These are phyloP conservation scores for Candida tammaniensis DNA, from an alignment of 805 yeast species.

Conservation along the genomic window DNA sequence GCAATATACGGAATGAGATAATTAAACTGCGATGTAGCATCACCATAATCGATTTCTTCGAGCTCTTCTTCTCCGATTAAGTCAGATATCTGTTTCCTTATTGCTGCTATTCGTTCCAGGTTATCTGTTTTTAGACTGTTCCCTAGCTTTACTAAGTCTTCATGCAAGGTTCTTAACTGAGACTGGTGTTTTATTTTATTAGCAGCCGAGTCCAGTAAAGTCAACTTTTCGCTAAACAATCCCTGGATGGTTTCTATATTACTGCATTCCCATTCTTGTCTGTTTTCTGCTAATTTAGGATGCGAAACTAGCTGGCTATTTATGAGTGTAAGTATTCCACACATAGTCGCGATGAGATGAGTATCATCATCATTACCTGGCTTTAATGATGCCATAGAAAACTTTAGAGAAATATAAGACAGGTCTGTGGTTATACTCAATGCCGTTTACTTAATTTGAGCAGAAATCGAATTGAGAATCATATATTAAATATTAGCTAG, in stretches of 20 bases:
- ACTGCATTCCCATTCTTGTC: slow-evolving; percentile 4
- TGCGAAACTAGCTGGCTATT: slow-evolving; percentile 2
- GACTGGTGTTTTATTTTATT: slow-evolving; percentile 28
- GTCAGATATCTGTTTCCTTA: slow-evolving; percentile 8
- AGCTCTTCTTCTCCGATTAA: slow-evolving; percentile 5
- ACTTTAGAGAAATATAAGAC: no score
- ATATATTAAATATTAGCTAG: no score
- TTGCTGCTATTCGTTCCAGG: slow-evolving; percentile 9
- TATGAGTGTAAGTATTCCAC: slow-evolving; percentile 14
- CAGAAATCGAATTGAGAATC: no score
- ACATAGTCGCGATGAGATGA: slow-evolving; percentile 11
- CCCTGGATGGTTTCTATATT: slow-evolving; percentile 5
- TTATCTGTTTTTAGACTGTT: slow-evolving; percentile 25
- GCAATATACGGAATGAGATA: slow-evolving; percentile 43
- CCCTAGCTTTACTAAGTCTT: slow-evolving; percentile 20
- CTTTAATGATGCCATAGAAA: no score
- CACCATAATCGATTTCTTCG: background rate
- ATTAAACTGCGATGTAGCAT: slow-evolving; percentile 21
- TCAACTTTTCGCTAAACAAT: slow-evolving; percentile 6
- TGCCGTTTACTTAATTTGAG: no score
- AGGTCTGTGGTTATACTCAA: no score
- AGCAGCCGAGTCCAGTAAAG: slow-evolving; percentile 16
- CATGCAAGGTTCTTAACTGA: slow-evolving; percentile 24
- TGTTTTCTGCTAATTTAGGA: background rate
- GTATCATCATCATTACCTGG: no score